These are phyloP conservation scores for Cytospora piceae DNA, from an alignment of 2,329 filamentous ascomycete genomes.

Conservation along the genomic window DNA sequence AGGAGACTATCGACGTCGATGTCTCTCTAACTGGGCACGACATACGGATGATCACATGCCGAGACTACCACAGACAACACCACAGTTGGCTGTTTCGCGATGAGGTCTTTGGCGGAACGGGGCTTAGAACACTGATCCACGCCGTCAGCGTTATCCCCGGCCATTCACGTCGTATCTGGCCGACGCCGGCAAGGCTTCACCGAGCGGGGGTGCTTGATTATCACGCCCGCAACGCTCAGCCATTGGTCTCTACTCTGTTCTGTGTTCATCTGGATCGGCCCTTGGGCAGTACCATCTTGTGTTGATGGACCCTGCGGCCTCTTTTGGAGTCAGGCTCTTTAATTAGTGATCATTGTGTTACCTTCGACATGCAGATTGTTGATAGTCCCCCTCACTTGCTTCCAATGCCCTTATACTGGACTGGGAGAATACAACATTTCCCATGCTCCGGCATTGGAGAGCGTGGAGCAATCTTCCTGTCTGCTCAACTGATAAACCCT, in stretches of 20 bases:
- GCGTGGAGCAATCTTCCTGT: not conserved
- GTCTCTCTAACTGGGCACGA: constrained; percentile 3
- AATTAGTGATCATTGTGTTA: not conserved
- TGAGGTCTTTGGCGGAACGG: not conserved
- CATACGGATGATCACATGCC: constrained; percentile 9
- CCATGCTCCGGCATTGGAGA: not conserved
- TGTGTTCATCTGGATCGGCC: not conserved
- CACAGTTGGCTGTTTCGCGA: not conserved
- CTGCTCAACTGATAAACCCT: not conserved
- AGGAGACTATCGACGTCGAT: not conserved
- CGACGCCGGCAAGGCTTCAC: not conserved
- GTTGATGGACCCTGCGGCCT: not conserved
- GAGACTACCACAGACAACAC: not conserved
- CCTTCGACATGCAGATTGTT: not conserved
- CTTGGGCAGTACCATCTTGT: not conserved
- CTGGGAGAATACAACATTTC: not conserved
- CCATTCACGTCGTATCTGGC: not conserved
- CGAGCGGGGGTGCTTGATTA: not conserved
- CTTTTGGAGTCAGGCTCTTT: not conserved
- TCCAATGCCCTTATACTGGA: not conserved
- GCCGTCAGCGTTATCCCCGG: not conserved
- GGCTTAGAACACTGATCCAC: constrained; percentile 15
- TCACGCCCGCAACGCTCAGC: not conserved
- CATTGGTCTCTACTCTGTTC: not conserved
- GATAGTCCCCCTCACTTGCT: not conserved